phyloP scores from a whole-genome alignment of 2,329 filamentous ascomycete genomes.

The Verticillium nonalfalfae region DNA sequence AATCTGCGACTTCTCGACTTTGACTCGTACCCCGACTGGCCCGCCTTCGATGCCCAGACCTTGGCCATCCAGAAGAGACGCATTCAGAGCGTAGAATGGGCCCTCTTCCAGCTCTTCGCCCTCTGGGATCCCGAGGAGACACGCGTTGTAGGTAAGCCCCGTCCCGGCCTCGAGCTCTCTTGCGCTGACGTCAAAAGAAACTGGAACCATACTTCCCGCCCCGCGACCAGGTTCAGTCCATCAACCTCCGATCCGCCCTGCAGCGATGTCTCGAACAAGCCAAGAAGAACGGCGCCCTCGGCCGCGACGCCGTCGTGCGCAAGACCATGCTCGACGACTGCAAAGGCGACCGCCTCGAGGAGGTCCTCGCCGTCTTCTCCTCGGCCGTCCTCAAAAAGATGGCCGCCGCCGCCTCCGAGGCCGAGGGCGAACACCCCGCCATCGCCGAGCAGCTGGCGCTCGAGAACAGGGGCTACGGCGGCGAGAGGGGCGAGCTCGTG shows the following conservation, averaged over 20 bases:
- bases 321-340: slow-evolving; percentile 98
- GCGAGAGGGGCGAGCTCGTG: slow-evolving; percentile 48
- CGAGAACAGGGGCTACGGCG: slow-evolving; percentile 51
- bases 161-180: not conserved
- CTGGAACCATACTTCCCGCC: slow-evolving; percentile 87
- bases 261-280: slow-evolving; percentile 75
- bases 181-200: slow-evolving; percentile 48
- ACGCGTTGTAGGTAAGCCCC: slow-evolving; percentile 52
- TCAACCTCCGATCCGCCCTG: slow-evolving; percentile 81
- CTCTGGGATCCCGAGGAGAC: slow-evolving; percentile 77
- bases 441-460: slow-evolving; percentile 49
- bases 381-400: slow-evolving; percentile 72
- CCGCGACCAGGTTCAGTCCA: slow-evolving; percentile 80
- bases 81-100: slow-evolving; percentile 81
- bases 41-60: slow-evolving; percentile 61
- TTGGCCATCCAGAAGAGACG: slow-evolving; percentile 80
- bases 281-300: slow-evolving; percentile 81
- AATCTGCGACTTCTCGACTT: slow-evolving; percentile 81
- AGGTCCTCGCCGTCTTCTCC: slow-evolving; percentile 79
- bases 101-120: slow-evolving; percentile 78
- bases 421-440: slow-evolving; percentile 33
- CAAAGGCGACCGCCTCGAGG: slow-evolving; percentile 83
- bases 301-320: slow-evolving; percentile 71
- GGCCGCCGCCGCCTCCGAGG: slow-evolving; percentile 36
- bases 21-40: slow-evolving; percentile 73